A percentile compares a stretch with the other conserved stretches of the same genome.
Conservation (phyloP, 257 asterid species). For the Gardenia jasminoides region DNA sequence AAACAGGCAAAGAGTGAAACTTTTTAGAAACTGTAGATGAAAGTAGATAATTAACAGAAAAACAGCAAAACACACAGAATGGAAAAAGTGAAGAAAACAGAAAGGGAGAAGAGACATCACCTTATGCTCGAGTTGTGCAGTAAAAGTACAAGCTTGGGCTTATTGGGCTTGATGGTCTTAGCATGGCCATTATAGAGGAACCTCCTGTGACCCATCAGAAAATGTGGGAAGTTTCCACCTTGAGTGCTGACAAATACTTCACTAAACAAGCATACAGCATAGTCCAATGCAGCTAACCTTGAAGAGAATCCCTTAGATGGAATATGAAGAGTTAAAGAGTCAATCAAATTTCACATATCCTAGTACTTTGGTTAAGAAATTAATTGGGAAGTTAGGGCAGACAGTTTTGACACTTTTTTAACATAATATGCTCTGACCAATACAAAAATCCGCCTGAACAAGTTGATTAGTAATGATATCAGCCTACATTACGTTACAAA, state of each 20-base stretch:
- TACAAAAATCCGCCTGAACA: too few relatives aligned
- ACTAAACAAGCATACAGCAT: slow-evolving; percentile 74
- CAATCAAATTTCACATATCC: not conserved
- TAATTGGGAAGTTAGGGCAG: not conserved
- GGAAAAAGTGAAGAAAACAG: not conserved
- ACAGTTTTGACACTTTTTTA: not conserved
- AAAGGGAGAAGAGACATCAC: slow-evolving; percentile 32
- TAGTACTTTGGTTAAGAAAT: not conserved
- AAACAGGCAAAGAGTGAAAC: not conserved
- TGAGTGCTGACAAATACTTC: slow-evolving; percentile 94
- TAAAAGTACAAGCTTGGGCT: slow-evolving; percentile 64
- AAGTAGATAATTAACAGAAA: not conserved
- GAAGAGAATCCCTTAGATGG: slow-evolving; percentile 64
- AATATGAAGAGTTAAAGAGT: not conserved
- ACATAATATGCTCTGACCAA: not conserved
- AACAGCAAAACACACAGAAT: not conserved
- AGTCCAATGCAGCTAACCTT: slow-evolving; percentile 85
- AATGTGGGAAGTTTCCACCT: slow-evolving; percentile 95
- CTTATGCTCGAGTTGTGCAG: slow-evolving; percentile 65
- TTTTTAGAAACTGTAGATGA: not conserved
- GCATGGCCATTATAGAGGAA: slow-evolving; percentile 82
- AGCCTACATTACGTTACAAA: too few relatives aligned
- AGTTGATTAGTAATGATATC: too few relatives aligned
- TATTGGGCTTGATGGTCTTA: slow-evolving; percentile 79
- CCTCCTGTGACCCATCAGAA: slow-evolving; percentile 84